Evolutionary conservation across 2,329 filamentous ascomycete species (phyloP), one percentile per base, ranked within the genome.

Genomic region (Rhynchosporium graminicola): DNA sequence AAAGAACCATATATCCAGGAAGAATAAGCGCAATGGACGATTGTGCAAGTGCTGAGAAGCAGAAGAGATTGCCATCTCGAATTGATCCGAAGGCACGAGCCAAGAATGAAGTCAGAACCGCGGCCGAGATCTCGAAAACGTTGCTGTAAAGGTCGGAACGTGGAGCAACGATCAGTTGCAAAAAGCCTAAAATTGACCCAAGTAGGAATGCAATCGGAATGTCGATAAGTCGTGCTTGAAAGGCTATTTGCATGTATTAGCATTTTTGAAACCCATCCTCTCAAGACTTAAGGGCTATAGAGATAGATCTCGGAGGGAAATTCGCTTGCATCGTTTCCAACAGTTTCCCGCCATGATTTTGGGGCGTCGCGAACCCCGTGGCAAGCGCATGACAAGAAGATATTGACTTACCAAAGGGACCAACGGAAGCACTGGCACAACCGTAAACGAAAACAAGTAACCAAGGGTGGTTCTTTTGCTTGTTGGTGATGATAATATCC

Each of bases 141-240:
- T 88, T 88, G 56, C 78, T 81, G 74, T 89, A 88, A 2, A 92
- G 80, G 42, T 87, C 85, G 12, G 88, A 92, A 40, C 78, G 82
- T 3, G 89, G 87, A 0, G 88, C 85, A 2, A 92, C 79, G 47
- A 90, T 83, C 13, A 91, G 80, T 71, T 92, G 88, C 47, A 93
- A 76, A 65, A 86, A 77, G 0, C 90, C 90, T 1, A 93, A 80
- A 7, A 91, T 77, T 68, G 83, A 87, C 1, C 90, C 90, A 1
- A 93, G 80, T 26, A 87, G 64, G 73, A 92, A 93, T 29, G 83
- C 82, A 43, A 92, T 82, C 0, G 89, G 90, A 47, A 92, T 78
- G 70, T 94, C 90, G 67, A 92, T 87, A 1, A 85, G 79, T 12
- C 89, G 82, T 4, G 87, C 89, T 65, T 83, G 79, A 72, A 92